Conservation (phyloP, 495 filamentous ascomycete species). For the Lentithecium fluviatile region DNA sequence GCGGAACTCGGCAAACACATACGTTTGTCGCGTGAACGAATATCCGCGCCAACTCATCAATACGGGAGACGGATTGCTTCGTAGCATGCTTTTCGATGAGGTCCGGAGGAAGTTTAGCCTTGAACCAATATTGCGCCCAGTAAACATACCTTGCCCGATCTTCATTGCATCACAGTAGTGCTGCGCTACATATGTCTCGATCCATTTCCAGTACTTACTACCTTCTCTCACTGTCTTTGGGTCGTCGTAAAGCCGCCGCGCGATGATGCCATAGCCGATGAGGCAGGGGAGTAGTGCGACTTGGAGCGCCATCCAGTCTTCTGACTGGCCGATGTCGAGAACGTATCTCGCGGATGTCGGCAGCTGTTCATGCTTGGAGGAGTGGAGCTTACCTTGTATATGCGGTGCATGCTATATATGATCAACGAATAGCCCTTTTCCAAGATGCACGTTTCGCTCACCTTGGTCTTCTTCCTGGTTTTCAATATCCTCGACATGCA, state of each 20-base stretch:
- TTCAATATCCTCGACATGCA: slow-evolving; percentile 74
- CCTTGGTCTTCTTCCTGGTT: slow-evolving; percentile 70
- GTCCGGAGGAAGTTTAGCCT: slow-evolving; percentile 46
- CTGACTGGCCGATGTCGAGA: slow-evolving; percentile 81
- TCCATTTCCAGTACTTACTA: slow-evolving; percentile 88
- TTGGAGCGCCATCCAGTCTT: slow-evolving; percentile 82
- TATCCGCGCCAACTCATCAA: slow-evolving; percentile 78
- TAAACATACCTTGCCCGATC: slow-evolving; percentile 58
- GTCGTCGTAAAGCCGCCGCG: slow-evolving; percentile 60
- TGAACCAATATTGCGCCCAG: slow-evolving; percentile 7
- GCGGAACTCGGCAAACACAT: slow-evolving; percentile 27
- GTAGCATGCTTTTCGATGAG: slow-evolving; percentile 69
- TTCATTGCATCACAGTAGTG: slow-evolving; percentile 71
- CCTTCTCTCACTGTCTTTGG: slow-evolving; percentile 56
- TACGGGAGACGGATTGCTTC: slow-evolving; percentile 65
- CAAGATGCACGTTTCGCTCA: slow-evolving; percentile 38
- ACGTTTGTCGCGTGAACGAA: slow-evolving; percentile 84
- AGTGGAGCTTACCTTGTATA: slow-evolving; percentile 54
- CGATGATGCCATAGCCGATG: slow-evolving; percentile 81
- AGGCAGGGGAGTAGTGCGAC: slow-evolving; percentile 81
- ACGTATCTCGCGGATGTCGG: slow-evolving; percentile 59
- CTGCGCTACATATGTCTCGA: slow-evolving; percentile 77
- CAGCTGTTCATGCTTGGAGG: slow-evolving; percentile 9
- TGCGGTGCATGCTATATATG: slow-evolving; percentile 61
- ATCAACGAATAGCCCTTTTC: background rate